phyloP scores from a whole-genome alignment of 495 filamentous ascomycete genomes.

The Alectoria sarmentosa region DNA sequence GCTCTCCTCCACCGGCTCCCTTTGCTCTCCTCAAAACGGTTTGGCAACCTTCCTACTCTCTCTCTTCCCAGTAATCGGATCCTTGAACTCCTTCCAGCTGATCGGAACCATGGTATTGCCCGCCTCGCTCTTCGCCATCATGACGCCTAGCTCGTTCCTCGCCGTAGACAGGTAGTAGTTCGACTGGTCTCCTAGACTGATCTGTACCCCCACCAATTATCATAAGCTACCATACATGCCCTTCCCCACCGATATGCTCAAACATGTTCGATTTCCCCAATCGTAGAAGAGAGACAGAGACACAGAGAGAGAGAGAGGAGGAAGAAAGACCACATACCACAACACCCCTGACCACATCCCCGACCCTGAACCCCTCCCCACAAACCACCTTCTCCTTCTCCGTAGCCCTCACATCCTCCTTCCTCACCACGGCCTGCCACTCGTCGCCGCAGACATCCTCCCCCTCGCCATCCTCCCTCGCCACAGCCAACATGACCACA shows the following conservation, averaged over 20 bases:
- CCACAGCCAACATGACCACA: conserved; percentile 58
- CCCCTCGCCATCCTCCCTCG: conserved; percentile 38
- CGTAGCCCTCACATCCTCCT: conserved; percentile 87
- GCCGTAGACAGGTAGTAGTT: conserved; percentile 91
- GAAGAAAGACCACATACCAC: conserved; percentile 49
- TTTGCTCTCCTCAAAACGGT: conserved; percentile 56
- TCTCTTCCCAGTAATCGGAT: conserved; percentile 66
- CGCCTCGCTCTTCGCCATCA: conserved; percentile 84
- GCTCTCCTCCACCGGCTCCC: background rate
- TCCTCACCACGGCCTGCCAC: conserved; percentile 50
- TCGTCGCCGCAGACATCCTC: conserved; percentile 39
- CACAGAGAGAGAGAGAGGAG: no score
- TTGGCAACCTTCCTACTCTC: conserved; percentile 91
- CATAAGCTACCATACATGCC: background rate
- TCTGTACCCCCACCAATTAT: conserved; percentile 37
- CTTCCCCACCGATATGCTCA: no score
- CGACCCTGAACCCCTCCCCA: conserved; percentile 84
- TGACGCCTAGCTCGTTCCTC: conserved; percentile 83
- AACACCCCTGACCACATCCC: conserved; percentile 83
- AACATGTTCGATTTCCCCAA: no score
- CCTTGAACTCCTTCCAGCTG: conserved; percentile 89
- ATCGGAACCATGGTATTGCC: conserved; percentile 87
- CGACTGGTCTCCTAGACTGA: conserved; percentile 84
- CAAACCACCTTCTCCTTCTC: conserved; percentile 94
- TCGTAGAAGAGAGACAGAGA: no score